Percentiles rank a stretch among this genome's conserved stretches.
Evolutionary conservation across 345 rosid genomes (phyloP).

Genomic region (Linum tenue): DNA sequence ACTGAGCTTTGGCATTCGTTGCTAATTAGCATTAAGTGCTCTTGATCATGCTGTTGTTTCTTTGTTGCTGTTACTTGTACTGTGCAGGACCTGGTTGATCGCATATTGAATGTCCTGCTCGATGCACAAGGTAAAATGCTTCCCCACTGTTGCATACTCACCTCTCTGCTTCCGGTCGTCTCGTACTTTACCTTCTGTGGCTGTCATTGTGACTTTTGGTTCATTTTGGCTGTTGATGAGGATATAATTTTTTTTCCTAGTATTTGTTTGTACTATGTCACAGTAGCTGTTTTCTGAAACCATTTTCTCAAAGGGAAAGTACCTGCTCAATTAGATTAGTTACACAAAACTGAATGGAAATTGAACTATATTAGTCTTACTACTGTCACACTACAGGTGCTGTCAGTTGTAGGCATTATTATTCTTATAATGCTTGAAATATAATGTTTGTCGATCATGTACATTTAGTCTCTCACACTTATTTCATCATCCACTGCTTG

Average conservation of each 20-base stretch:
- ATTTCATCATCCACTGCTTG: neutral
- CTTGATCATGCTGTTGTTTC: neutral
- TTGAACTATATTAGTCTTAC: neutral
- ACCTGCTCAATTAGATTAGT: neutral
- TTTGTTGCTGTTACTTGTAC: neutral
- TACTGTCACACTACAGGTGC: neutral
- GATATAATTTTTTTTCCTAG: no score
- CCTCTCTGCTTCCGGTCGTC: neutral
- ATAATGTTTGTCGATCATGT: neutral
- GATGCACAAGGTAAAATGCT: slow-evolving; percentile 59
- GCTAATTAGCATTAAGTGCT: no score
- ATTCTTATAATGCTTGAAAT: neutral
- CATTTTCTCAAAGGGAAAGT: neutral
- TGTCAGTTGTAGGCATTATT: neutral
- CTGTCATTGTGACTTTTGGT: neutral
- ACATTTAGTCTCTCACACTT: neutral
- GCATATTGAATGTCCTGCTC: slow-evolving; percentile 56
- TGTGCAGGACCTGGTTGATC: slow-evolving; percentile 78
- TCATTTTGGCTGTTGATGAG: neutral
- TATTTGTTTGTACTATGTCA: neutral
- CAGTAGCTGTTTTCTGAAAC: neutral
- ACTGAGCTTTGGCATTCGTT: neutral
- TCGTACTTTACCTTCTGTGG: neutral
- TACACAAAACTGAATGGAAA: neutral
- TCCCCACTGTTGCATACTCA: neutral